These are phyloP conservation scores for Saturnispora bothae DNA, from an alignment of 805 yeast species.

Conservation along the genomic window DNA sequence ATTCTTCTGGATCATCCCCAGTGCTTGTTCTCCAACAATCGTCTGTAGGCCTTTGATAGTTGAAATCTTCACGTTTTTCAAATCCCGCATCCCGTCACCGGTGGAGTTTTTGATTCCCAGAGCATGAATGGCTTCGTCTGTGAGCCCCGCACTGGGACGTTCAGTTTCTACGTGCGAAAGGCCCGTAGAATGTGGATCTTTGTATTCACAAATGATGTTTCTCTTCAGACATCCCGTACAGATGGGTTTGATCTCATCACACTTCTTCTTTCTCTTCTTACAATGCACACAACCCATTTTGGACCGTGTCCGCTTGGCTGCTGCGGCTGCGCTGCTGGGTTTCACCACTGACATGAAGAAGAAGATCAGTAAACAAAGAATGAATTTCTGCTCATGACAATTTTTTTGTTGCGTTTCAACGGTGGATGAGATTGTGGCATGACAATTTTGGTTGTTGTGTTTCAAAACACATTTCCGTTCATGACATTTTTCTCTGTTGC, in stretches of 20 bases:
- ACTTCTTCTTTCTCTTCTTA: constrained; percentile 22
- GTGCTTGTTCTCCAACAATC: constrained; percentile 7
- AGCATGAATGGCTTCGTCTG: constrained; percentile 5
- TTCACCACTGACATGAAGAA: too few relatives aligned
- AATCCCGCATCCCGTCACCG: constrained; percentile 8
- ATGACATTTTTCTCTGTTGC: too few relatives aligned
- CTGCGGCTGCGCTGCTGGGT: not conserved
- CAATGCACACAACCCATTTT: constrained; percentile 23
- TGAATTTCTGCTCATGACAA: too few relatives aligned
- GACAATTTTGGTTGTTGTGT: too few relatives aligned
- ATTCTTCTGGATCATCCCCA: constrained; percentile 4
- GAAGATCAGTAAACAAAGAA: too few relatives aligned
- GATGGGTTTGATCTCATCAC: constrained; percentile 22
- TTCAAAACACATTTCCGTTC: too few relatives aligned
- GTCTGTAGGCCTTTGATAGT: constrained; percentile 7
- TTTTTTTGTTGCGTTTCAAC: too few relatives aligned
- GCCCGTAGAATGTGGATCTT: constrained; percentile 1
- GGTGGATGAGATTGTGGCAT: too few relatives aligned
- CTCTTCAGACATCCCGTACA: constrained; percentile 22
- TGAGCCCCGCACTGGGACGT: constrained; percentile 2
- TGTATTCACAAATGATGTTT: constrained; percentile 15
- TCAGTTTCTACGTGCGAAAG: not conserved
- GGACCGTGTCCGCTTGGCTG: constrained; percentile 13
- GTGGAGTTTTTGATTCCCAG: constrained; percentile 7
- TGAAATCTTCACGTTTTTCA: constrained; percentile 6